Evolutionary conservation across 2,329 filamentous ascomycete species (phyloP).

Genomic region (Xylaria sp.): DNA sequence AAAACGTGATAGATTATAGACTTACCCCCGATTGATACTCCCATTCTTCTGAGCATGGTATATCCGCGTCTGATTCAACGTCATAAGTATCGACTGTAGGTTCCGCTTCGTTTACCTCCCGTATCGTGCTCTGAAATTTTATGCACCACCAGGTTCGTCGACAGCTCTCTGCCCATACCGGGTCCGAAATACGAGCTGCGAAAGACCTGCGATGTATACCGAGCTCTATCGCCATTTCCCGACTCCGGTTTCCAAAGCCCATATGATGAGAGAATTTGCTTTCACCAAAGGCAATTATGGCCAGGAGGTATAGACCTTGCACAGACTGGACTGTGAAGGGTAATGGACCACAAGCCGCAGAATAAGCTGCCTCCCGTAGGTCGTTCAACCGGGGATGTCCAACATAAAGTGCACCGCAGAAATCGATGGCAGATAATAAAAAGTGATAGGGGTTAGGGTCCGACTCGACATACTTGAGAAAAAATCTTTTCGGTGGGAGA

Average conservation of each 20-base stretch:
- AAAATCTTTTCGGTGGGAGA: slow-evolving; percentile 49
- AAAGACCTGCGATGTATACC: slow-evolving; percentile 50
- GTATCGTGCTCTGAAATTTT: slow-evolving; percentile 47
- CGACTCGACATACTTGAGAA: slow-evolving; percentile 47
- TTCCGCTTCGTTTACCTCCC: slow-evolving; percentile 38
- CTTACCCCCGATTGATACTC: slow-evolving; percentile 54
- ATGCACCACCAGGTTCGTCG: slow-evolving; percentile 55
- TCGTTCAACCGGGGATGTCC: slow-evolving; percentile 46
- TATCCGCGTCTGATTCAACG: slow-evolving; percentile 48
- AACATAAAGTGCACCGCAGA: slow-evolving; percentile 53
- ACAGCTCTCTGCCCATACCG: slow-evolving; percentile 53
- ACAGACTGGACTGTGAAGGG: slow-evolving; percentile 50
- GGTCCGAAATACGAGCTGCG: slow-evolving; percentile 48
- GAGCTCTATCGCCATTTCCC: slow-evolving; percentile 48
- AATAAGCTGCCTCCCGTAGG: slow-evolving; percentile 47
- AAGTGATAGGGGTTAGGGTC: slow-evolving; percentile 51
- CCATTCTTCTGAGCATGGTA: slow-evolving; percentile 54
- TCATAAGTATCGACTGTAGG: slow-evolving; percentile 45
- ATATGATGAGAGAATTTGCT: slow-evolving; percentile 44
- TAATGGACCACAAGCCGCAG: slow-evolving; percentile 47
- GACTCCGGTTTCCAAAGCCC: slow-evolving; percentile 46
- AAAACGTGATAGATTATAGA: slow-evolving; percentile 14
- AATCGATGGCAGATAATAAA: slow-evolving; percentile 49
- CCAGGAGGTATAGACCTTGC: slow-evolving; percentile 49
- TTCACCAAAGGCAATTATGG: slow-evolving; percentile 48